Evolutionary conservation across 2,329 filamentous ascomycete species (phyloP).

Genomic region (Hypoxylon sp.): DNA sequence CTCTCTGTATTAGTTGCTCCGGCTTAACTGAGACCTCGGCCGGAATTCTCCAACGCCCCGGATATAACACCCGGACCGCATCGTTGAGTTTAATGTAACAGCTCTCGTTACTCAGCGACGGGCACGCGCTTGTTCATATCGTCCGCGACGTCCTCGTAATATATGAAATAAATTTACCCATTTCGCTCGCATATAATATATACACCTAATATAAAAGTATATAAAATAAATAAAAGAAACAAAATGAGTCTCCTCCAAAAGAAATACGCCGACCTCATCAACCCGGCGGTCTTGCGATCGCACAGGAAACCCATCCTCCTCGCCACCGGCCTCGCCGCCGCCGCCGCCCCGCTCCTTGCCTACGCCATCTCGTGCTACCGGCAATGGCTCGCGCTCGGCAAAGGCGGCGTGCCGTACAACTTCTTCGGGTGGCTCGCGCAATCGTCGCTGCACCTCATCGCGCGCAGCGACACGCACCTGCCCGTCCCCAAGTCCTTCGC

Average conservation of each 20-base stretch:
- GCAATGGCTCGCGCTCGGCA: slow-evolving; percentile 60
- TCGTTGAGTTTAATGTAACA: neutral
- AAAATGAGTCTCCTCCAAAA: slow-evolving; percentile 33
- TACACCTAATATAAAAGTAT: neutral
- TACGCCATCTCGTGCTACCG: slow-evolving; percentile 56
- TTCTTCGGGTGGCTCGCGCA: slow-evolving; percentile 60
- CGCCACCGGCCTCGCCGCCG: slow-evolving; percentile 19
- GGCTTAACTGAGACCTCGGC: neutral
- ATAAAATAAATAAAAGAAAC: neutral
- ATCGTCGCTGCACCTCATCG: slow-evolving; percentile 53
- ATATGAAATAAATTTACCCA: neutral
- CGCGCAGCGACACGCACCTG: slow-evolving; percentile 54
- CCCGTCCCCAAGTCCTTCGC: slow-evolving; percentile 51
- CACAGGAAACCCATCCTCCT: slow-evolving; percentile 28
- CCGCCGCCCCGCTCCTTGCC: slow-evolving; percentile 37
- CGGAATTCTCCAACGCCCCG: slow-evolving; percentile 13
- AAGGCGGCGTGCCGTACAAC: slow-evolving; percentile 62
- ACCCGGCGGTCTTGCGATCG: slow-evolving; percentile 11
- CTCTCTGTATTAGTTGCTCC: neutral
- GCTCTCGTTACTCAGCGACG: neutral
- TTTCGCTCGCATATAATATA: neutral
- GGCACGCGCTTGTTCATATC: neutral
- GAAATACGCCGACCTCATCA: slow-evolving; percentile 15
- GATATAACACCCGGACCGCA: slow-evolving; percentile 7
- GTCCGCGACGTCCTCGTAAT: neutral